Base-by-base conservation (phyloP, 2,329 filamentous ascomycete genomes). In the Fusarium sp. region DNA sequence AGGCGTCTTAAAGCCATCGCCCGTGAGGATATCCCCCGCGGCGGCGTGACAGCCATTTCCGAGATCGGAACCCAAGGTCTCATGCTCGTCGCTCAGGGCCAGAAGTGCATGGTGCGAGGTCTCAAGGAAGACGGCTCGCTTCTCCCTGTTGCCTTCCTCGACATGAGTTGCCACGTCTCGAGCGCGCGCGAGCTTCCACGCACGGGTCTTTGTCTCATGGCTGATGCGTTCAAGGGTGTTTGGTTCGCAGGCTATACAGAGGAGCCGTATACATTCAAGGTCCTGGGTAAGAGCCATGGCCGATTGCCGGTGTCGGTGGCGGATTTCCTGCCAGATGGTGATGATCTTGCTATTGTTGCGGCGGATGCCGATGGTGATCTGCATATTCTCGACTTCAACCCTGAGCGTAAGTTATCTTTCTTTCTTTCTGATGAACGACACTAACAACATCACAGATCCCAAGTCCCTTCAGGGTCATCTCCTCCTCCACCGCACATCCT, bases 191-290 rank as follows among this genome's bases (percentile, higher is more conserved):
- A 93, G 72, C 84, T 99, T 19, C 89, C 89, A 5, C 89, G 91
- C 2, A 96, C 93, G 1, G 94, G 95, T 1, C 84, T 99, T 76
- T 94, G 92, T 73, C 84, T 97, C 12, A 89, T 97, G 80, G 92
- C 92, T 1, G 96, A 99, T 80, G 92, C 91, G 1, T 89, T 96
- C 76, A 97, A 97, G 80, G 96, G 96, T 0, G 84, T 98, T 4
- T 98, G 96, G 94, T 96, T 99, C 70, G 92, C 93, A 0, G 96
- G 96, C 1, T 99, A 97, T 75, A 96, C 92, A 10, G 95, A 99
- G 80, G 96, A 98, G 74, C 96, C 96, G 1, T 99, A 98, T 77
- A 94, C 92, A 70, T 94, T 99, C 88, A 91, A 94, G 65, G 85
- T 97, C 5, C 94, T 98, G 69, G 94, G 94, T 40, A 97, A 97